These are phyloP conservation scores for Diaporthe ampelina DNA, from an alignment of 2,329 filamentous ascomycete genomes.

Conservation along the genomic window DNA sequence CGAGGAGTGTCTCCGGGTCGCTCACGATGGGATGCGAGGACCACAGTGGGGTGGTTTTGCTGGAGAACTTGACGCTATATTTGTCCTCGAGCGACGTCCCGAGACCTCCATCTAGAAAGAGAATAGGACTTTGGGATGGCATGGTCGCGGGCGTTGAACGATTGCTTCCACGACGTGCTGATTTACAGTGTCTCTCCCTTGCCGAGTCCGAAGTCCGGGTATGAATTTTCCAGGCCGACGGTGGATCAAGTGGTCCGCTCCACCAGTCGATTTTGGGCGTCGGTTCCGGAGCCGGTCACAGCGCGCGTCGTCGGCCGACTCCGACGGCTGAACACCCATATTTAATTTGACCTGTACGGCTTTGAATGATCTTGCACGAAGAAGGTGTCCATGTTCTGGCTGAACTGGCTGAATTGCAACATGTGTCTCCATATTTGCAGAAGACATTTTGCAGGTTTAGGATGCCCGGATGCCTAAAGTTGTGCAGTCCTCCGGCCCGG, in stretches of 20 bases:
- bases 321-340: neutral
- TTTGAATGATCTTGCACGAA: no score
- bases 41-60: slow-evolving; percentile 71
- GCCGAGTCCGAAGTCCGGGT: neutral
- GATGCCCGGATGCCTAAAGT: slow-evolving; percentile 14
- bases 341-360: neutral
- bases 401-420: neutral
- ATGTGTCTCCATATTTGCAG: neutral
- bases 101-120: slow-evolving; percentile 76
- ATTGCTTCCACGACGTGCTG: neutral
- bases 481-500: slow-evolving; percentile 19
- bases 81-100: slow-evolving; percentile 75
- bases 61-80: slow-evolving; percentile 66
- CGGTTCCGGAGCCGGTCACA: slow-evolving; percentile 4
- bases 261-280: neutral
- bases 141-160: neutral
- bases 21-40: slow-evolving; percentile 75
- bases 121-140: slow-evolving; percentile 48
- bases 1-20: slow-evolving; percentile 63
- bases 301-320: neutral
- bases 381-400: no score
- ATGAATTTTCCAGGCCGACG: slow-evolving; percentile 19
- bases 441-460: neutral
- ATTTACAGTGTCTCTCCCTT: neutral
- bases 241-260: slow-evolving; percentile 7